Evolutionary conservation across 345 rosid species (phyloP).

Genomic region (Camelina neglecta): DNA sequence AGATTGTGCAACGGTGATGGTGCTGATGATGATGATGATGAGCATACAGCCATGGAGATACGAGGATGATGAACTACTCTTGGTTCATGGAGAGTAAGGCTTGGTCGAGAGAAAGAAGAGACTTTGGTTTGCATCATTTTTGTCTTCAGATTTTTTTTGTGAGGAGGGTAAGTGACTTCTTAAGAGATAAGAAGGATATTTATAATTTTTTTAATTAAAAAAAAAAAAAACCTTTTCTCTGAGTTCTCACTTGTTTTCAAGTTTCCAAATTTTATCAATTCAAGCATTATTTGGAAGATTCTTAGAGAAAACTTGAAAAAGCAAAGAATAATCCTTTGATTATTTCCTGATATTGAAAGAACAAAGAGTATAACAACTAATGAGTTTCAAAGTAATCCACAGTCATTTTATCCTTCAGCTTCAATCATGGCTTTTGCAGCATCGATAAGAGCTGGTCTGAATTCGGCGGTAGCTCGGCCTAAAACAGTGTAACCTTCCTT

Average conservation of each 20-base stretch:
- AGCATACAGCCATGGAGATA: slow-evolving; percentile 39
- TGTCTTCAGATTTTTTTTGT: slow-evolving; percentile 35
- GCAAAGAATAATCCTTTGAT: background rate
- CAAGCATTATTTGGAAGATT: background rate
- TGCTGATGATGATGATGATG: slow-evolving; percentile 44
- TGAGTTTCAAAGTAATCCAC: background rate
- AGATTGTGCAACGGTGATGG: slow-evolving; percentile 28
- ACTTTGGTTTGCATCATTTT: slow-evolving; percentile 49
- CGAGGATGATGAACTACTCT: slow-evolving; percentile 36
- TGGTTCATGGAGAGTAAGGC: slow-evolving; percentile 35
- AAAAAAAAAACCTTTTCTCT: background rate
- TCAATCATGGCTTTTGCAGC: slow-evolving; percentile 86
- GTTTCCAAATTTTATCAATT: no score
- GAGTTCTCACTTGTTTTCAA: background rate
- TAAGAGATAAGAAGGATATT: slow-evolving; percentile 30
- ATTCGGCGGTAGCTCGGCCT: slow-evolving; percentile 73
- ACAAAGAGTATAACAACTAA: slow-evolving; percentile 9
- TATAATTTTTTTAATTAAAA: background rate
- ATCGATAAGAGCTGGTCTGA: slow-evolving; percentile 66
- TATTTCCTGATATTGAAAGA: slow-evolving; percentile 1
- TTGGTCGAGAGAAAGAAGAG: slow-evolving; percentile 42
- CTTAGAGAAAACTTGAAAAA: background rate
- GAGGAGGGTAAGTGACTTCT: slow-evolving; percentile 41
- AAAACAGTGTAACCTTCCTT: slow-evolving; percentile 95
- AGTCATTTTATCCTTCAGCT: slow-evolving; percentile 65